Conservation (phyloP, 495 filamentous ascomycete species). For the Chaetomium tenue region DNA sequence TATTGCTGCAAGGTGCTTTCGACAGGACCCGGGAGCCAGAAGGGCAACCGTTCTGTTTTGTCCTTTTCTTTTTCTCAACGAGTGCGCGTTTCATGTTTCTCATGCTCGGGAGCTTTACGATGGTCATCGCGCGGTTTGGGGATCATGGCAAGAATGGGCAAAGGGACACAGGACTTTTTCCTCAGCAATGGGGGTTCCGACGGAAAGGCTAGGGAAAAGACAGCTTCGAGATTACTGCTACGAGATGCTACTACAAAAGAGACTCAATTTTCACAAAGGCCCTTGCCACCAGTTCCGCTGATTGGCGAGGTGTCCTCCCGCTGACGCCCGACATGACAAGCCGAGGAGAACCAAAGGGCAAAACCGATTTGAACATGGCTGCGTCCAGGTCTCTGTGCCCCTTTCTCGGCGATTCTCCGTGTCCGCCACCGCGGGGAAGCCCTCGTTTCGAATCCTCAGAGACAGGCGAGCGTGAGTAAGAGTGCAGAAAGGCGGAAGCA, state of each 20-base stretch:
- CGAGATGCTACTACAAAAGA: slow-evolving; percentile 5
- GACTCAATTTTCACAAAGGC: slow-evolving; percentile 6
- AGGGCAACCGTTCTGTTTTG: background rate
- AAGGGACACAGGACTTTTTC: slow-evolving; percentile 22
- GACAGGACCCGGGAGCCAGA: background rate
- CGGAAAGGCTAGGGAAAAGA: slow-evolving; percentile 1
- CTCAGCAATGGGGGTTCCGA: slow-evolving; percentile 18
- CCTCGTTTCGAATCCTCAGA: background rate
- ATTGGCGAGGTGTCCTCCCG: slow-evolving; percentile 4
- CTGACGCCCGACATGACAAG: background rate
- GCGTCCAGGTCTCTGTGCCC: background rate
- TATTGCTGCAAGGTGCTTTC: background rate
- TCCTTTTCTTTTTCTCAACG: background rate
- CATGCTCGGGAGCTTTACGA: background rate
- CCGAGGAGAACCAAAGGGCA: background rate
- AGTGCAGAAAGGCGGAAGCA: background rate
- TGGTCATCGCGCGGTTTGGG: background rate
- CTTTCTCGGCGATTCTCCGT: background rate
- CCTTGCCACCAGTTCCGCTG: slow-evolving; percentile 10
- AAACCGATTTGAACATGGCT: background rate
- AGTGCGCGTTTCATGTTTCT: slow-evolving; percentile 10
- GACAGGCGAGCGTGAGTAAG: background rate
- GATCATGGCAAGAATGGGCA: slow-evolving; percentile 18
- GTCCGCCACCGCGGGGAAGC: background rate
- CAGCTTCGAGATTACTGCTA: background rate